Evolutionary conservation across 257 asterid genomes (phyloP).

Genomic region (Scutellaria barbata): DNA sequence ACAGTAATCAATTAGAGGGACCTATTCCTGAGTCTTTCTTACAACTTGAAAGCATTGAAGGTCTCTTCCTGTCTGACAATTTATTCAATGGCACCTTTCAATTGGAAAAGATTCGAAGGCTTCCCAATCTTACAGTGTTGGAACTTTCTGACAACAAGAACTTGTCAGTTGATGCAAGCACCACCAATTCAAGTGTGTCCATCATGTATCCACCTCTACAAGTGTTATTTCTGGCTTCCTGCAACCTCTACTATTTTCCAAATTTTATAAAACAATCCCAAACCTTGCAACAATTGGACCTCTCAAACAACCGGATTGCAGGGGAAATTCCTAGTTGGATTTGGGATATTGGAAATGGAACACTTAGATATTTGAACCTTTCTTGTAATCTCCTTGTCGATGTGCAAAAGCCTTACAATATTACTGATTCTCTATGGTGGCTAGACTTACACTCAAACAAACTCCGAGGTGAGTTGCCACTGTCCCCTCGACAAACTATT

Average conservation of each 20-base stretch:
- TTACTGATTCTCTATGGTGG: rapidly evolving
- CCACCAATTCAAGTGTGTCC: conserved; percentile 12
- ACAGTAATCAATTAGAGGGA: conserved; percentile 34
- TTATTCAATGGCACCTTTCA: conserved; percentile 31
- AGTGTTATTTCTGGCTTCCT: conserved; percentile 39
- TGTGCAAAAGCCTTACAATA: no score
- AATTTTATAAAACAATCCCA: not conserved
- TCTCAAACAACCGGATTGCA: not conserved
- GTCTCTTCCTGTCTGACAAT: conserved; percentile 37
- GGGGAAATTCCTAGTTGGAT: conserved; percentile 60
- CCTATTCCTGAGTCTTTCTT: conserved; percentile 33
- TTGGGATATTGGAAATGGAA: conserved; percentile 43
- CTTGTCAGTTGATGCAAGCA: conserved; percentile 33
- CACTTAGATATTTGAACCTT: not conserved
- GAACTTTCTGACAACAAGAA: conserved; percentile 47
- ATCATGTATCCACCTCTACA: conserved; percentile 5
- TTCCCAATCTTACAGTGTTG: conserved; percentile 33
- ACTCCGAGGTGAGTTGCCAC: no score
- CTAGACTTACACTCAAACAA: no score
- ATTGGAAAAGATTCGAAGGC: conserved; percentile 25
- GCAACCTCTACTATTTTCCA: not conserved
- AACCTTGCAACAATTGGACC: not conserved
- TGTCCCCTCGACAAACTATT: no score
- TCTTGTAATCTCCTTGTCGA: no score
- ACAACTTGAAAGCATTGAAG: conserved; percentile 15